Base-by-base conservation (phyloP, 116 monocot species). In the Posidonia oceanica region DNA sequence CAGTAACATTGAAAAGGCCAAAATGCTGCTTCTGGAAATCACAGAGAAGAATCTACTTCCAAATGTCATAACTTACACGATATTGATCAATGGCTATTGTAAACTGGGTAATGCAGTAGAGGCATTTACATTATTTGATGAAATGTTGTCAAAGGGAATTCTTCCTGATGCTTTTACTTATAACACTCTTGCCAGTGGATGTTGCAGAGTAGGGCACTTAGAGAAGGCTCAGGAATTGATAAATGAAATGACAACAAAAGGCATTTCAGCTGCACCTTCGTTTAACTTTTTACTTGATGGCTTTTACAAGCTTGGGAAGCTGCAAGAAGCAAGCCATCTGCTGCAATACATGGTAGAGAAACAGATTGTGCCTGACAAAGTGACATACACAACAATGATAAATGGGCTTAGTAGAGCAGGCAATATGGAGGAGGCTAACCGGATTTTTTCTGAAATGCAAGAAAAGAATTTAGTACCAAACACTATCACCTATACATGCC, bases 91-190 rank as follows among this genome's bases (percentile, higher is more conserved):
- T 78, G 90, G 81, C 17, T 67, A 70, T 52, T 90, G 85, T 69
- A 94, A 90, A 80, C 66, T 52, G 16, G 82, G 84, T 65, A 72
- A 86, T 39, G 36, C 83, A 1, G 21, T 40, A 18, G 84, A 86
- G 61, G 94, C 90, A 39, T 83, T 90, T 73, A 21, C n/a, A n/a
- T 58, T 94, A 57, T 94, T 83, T 76, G 67, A 94, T 62, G 81
- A 87, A 65, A 94, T 94, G 94, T 40, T 87, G 40, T 72, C 75
- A 13, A 85, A 70, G 60, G 85, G 82, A 5, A 81, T 83, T 21
- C 3, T 15, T 11, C 77, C 89, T 14, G 94, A 89, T 76, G 72
- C 62, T 56, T 83, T 82, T 71, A 74, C 82, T 11, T 90, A 84
- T 65, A 82, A 69, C 75, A 64, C 61, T 37, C 90, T 90, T 44